Evolutionary conservation across 805 yeast genomes (phyloP).

Genomic region (Teunomyces pallodes): DNA sequence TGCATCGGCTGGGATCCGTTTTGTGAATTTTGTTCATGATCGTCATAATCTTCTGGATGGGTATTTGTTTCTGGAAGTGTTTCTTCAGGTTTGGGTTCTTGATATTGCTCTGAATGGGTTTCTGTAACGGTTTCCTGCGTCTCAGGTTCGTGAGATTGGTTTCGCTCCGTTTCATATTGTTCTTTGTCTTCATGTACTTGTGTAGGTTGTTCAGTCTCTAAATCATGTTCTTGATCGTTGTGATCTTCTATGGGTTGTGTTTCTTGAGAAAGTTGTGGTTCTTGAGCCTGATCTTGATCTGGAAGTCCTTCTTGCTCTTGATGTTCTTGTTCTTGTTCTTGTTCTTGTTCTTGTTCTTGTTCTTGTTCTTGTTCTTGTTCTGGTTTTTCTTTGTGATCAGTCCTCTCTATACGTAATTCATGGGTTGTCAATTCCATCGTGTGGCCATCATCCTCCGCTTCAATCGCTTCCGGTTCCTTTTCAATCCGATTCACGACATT

Average conservation of each 20-base stretch:
- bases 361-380: not conserved
- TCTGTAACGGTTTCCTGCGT: too few species aligned
- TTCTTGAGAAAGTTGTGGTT: not conserved
- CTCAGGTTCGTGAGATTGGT: too few species aligned
- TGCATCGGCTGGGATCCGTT: constrained; percentile 20
- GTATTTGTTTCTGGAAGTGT: not conserved
- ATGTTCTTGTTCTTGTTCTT: not conserved
- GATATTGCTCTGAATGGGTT: too few species aligned
- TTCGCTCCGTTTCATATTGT: too few species aligned
- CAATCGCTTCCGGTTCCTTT: not conserved
- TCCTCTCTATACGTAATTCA: not conserved
- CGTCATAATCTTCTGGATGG: too few species aligned
- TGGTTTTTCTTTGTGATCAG: not conserved
- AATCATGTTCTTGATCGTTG: not conserved
- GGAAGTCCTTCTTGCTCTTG: not conserved
- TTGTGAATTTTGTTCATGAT: not conserved
- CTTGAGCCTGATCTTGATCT: not conserved
- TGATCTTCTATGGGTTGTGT: not conserved
- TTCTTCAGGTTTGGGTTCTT: not conserved
- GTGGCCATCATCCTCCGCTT: not conserved
- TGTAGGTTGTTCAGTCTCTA: not conserved
- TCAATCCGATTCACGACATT: not conserved
- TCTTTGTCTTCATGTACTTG: not conserved
- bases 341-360: not conserved
- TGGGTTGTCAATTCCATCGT: not conserved